Evolutionary conservation across 331 rosid genomes (phyloP), one percentile per base, ranked within the genome.

Genomic region (Phaseolus coccineus): DNA sequence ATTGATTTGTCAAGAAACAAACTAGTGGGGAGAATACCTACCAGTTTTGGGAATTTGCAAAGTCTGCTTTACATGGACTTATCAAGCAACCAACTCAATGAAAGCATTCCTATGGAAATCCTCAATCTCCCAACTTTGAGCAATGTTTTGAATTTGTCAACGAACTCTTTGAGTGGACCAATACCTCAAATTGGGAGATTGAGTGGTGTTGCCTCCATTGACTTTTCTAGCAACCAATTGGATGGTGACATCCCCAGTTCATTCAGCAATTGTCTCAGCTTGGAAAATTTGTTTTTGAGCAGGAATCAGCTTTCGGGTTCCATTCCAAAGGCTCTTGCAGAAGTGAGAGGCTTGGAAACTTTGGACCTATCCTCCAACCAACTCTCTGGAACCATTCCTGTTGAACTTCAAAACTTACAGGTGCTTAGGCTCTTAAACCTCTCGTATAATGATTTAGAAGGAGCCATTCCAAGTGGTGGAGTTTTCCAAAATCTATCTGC

Each of bases 351-450:
- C n/a, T 81, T 94, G 48, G 93, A 80, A 74, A 72, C 75, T 64
- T 81, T 91, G 73, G 97, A 94, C 69, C 86, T 94, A 1, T 90
- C 98, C 55, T 84, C 89, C 53, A 94, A 91, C 91, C 88, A 84
- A 68, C 89, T 94, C 61, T 84, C 90, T 4, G 94, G 97, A 39
- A 58, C 84, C 44, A 88, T 94, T 83, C 98, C 98, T 62, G 1
- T 25, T 25, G 89, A 83, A 55, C 92, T 91, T 64, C 85, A 80
- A 82, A 65, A 84, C 0, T 73, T 93, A 4, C 74, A n/a, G 0
- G 90, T 31, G 71, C 91, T 93, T 55, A 50, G 28, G 46, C 77
- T 56, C 64, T 87, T 93, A 50, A 88, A 93, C 76, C 84, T 93
- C 6, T 91, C 98, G 24, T 88, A 82, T 16, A 93, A 93, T 69